Evolutionary conservation across 2,329 filamentous ascomycete species (phyloP), one percentile per base, ranked within the genome.

Genomic region (Fusarium humuli): DNA sequence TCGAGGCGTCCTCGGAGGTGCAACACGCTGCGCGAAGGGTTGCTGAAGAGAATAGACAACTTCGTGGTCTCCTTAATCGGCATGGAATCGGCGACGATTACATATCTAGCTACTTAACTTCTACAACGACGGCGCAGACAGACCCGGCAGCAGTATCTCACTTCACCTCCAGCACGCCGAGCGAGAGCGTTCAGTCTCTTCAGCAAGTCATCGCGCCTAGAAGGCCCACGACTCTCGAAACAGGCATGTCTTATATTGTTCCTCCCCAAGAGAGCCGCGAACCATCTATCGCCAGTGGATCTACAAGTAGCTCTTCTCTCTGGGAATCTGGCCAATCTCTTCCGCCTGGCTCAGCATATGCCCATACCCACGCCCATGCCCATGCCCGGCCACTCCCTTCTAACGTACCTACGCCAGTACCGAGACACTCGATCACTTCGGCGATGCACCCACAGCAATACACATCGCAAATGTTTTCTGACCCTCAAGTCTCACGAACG

Each of bases 1-100:
- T 92, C 50, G 86, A 91, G 74, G 91, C 90, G 6, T 91, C 89
- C 1, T 82, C 86, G n/a, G 91, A 93, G 75, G 88, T 94, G 13
- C 92, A 94, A 76, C 81, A 85, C 53, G 92, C 91, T 1, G 92
- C 91, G 3, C 83, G 90, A 59, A 86, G 82, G 57, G 92, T 94
- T 5, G 85, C 88, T 7, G 88, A 91, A 18, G 91, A 94, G 78
- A 94, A 94, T 77, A 85, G 81, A 62, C 86, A 86, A 56, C 82
- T 94, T 59, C 84, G 90, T 23, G 80, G 80, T 18, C 81, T 94
- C 20, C 83, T 93, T 34, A 81, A 83, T 54, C 80, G 84, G 45
- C 82, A 87, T 70, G 90, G 91, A 5, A 80, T 92, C 23, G 78
- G 81, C 44, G 86, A 90, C 63, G 80, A 83, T 10, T 85, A 87